phyloP scores from a whole-genome alignment of 2,329 filamentous ascomycete species.

The Claviceps sp. region DNA sequence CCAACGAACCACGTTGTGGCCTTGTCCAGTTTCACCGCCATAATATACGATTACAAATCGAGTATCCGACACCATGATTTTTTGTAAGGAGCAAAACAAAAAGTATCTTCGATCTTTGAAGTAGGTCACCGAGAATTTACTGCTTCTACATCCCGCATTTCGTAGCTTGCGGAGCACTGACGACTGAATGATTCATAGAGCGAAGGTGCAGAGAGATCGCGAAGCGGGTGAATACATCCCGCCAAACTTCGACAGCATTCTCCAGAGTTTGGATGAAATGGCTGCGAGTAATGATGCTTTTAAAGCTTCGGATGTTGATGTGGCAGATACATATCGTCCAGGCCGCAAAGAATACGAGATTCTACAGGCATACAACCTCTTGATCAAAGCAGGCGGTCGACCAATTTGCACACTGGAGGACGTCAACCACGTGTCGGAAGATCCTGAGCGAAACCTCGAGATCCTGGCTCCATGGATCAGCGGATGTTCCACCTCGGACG shows the following conservation, averaged over 20 bases:
- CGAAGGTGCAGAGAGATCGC: constrained; percentile 2
- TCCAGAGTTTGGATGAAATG: constrained; percentile 5
- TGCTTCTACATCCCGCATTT: neutral
- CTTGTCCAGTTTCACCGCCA: neutral
- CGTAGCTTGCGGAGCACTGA: neutral
- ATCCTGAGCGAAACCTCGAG: neutral
- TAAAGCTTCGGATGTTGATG: neutral
- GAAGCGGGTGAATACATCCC: constrained; percentile 4
- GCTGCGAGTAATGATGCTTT: constrained; percentile 3
- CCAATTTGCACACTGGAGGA: constrained; percentile 3
- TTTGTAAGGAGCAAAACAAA: constrained; percentile 3
- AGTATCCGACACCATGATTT: neutral
- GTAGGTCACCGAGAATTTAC: neutral
- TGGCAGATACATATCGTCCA: neutral
- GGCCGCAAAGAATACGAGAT: constrained; percentile 6
- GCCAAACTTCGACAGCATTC: constrained; percentile 3
- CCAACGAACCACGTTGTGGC: neutral
- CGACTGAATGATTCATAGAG: neutral
- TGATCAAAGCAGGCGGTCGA: constrained; percentile 2
- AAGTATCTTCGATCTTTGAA: constrained; percentile 4
- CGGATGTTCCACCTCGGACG: neutral
- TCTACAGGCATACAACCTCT: constrained; percentile 1
- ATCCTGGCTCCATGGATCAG: constrained; percentile 1
- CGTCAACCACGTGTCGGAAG: neutral
- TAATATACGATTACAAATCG: neutral